Percentiles rank a stretch among this genome's conserved stretches.
These are phyloP conservation scores for Penicillium diatomitis DNA, from an alignment of 495 filamentous ascomycete genomes.

Conservation along the genomic window DNA sequence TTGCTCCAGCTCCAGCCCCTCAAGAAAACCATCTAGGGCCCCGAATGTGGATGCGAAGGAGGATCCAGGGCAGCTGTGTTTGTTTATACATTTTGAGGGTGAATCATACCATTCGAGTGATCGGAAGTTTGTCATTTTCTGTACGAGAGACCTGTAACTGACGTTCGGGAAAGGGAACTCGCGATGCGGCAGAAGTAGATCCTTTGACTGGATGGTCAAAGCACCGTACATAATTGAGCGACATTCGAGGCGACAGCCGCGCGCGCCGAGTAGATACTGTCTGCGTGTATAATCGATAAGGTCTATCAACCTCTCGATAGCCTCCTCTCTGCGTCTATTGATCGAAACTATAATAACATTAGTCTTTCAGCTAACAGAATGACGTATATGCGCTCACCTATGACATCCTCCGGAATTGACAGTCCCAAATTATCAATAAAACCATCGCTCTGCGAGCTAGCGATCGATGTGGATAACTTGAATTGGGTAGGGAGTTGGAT, in stretches of 20 bases:
- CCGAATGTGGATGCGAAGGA: not conserved
- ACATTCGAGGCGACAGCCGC: constrained; percentile 19
- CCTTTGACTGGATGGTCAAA: constrained; percentile 15
- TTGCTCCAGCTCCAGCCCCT: not conserved
- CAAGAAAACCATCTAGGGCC: not conserved
- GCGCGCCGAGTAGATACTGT: constrained; percentile 5
- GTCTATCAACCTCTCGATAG: not conserved
- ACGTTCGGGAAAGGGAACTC: not conserved
- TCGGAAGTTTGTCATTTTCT: not conserved
- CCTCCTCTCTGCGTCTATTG: not conserved
- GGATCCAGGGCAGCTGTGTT: not conserved
- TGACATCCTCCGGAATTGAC: constrained; percentile 17
- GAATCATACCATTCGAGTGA: not conserved
- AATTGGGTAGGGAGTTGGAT: constrained; percentile 18
- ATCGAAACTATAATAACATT: not conserved
- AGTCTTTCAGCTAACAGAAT: not conserved
- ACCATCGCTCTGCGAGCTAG: constrained; percentile 13
- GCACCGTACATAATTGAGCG: constrained; percentile 24
- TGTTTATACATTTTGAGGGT: not conserved
- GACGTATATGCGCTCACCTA: constrained; percentile 11
- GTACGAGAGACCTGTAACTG: not conserved
- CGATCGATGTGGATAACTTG: constrained; percentile 13
- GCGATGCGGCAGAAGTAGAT: constrained; percentile 11
- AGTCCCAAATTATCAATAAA: constrained; percentile 17
- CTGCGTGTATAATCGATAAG: constrained; percentile 6